Evolutionary conservation across 108 stramenopile genomes (phyloP).

Genomic region (Schizochytrium sp.): DNA sequence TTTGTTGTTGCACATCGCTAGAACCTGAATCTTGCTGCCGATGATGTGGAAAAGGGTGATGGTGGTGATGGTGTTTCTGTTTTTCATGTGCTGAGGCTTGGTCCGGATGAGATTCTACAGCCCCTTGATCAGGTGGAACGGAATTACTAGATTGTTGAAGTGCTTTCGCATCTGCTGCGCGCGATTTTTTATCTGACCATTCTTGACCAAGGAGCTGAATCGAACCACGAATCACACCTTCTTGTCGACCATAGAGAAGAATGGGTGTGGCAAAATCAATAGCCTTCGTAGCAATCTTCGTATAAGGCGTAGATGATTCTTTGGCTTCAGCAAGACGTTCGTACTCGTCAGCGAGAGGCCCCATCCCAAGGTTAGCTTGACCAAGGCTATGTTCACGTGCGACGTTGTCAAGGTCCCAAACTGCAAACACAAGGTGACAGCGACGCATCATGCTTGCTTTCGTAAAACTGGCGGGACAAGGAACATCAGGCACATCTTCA

Average conservation of each 20-base stretch:
- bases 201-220: conserved; percentile 44
- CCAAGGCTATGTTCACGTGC: conserved; percentile 43
- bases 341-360: conserved; percentile 36
- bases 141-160: not conserved
- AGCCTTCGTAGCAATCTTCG: not conserved
- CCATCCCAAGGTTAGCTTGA: conserved; percentile 1
- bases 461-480: not conserved
- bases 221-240: not conserved
- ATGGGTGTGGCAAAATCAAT: not conserved
- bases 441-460: not conserved
- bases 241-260: conserved; percentile 23
- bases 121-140: not conserved
- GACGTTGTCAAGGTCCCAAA: conserved; percentile 9
- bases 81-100: too few relatives aligned
- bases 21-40: too few relatives aligned
- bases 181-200: not conserved
- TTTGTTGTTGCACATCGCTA: too few relatives aligned
- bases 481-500: not conserved
- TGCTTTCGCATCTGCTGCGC: not conserved
- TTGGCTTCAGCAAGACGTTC: not conserved
- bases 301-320: not conserved
- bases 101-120: too few relatives aligned
- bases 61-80: too few relatives aligned
- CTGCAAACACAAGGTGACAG: not conserved
- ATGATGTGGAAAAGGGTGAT: too few relatives aligned